Evolutionary conservation across 352 stramenopile species (phyloP).

Genomic region (Pythium volutum): DNA sequence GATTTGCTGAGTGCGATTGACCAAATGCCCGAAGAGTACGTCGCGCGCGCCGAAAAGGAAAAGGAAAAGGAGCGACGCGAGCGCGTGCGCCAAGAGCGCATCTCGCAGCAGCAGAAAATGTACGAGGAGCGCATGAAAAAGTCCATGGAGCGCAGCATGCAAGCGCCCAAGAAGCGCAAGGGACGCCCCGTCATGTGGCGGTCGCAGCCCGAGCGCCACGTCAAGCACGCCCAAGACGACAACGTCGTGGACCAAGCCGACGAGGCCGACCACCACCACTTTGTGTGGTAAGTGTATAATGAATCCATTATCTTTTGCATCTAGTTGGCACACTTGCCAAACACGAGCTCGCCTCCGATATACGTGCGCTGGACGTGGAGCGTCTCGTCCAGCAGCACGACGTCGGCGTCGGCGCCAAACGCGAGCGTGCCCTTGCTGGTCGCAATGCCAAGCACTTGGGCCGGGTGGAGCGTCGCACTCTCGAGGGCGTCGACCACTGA

Average conservation of each 20-base stretch:
- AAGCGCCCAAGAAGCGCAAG: slow-evolving; percentile 91
- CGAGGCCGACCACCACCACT: slow-evolving; percentile 81
- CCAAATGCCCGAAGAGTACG: slow-evolving; percentile 93
- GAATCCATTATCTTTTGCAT: background rate
- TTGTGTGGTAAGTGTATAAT: slow-evolving; percentile 53
- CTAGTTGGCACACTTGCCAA: slow-evolving; percentile 24
- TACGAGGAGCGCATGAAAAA: slow-evolving; percentile 94
- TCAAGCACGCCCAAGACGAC: slow-evolving; percentile 74
- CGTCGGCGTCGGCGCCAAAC: slow-evolving; percentile 76
- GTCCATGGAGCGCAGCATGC: slow-evolving; percentile 91
- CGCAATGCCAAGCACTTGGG: slow-evolving; percentile 58
- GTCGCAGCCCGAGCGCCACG: slow-evolving; percentile 76
- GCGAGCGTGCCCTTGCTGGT: slow-evolving; percentile 64
- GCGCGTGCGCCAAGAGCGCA: slow-evolving; percentile 88
- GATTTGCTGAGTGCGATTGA: slow-evolving; percentile 89
- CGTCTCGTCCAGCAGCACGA: slow-evolving; percentile 75
- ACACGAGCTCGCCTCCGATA: slow-evolving; percentile 63
- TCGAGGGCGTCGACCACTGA: slow-evolving; percentile 66
- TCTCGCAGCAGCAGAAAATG: slow-evolving; percentile 91
- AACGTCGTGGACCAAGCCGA: slow-evolving; percentile 80
- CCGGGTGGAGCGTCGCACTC: slow-evolving; percentile 73
- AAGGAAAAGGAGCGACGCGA: slow-evolving; percentile 94
- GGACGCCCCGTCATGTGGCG: slow-evolving; percentile 92
- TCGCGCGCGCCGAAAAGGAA: slow-evolving; percentile 92
- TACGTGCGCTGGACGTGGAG: slow-evolving; percentile 75